Evolutionary conservation across 2,329 filamentous ascomycete genomes (phyloP).

Genomic region (Monilinia aucupariae): DNA sequence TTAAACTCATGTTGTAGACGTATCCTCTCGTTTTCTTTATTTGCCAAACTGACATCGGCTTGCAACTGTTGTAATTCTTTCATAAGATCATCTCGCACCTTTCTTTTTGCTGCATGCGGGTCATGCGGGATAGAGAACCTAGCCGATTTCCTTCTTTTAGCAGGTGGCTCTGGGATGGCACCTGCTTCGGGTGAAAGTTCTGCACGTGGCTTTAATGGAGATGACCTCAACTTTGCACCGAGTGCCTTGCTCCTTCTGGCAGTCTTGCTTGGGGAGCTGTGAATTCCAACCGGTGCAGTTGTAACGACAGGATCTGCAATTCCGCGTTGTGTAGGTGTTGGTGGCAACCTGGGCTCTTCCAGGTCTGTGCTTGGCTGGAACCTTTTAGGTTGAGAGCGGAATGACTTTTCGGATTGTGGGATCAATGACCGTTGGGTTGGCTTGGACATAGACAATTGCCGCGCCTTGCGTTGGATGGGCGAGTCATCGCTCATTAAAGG

Average conservation of each 20-base stretch:
- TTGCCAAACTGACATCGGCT: conserved; percentile 52
- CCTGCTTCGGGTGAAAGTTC: conserved; percentile 14
- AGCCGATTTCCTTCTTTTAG: conserved; percentile 29
- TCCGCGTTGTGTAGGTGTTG: conserved; percentile 46
- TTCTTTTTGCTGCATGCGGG: conserved; percentile 44
- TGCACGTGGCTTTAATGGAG: conserved; percentile 33
- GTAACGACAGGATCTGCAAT: conserved; percentile 49
- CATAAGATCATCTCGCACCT: conserved; percentile 47
- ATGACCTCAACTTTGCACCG: conserved; percentile 31
- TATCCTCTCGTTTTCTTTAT: conserved; percentile 54
- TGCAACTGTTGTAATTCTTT: conserved; percentile 52
- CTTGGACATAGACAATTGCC: conserved; percentile 10
- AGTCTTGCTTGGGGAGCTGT: conserved; percentile 51
- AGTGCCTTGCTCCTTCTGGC: conserved; percentile 39
- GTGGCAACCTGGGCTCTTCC: conserved; percentile 61
- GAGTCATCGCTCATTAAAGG: conserved; percentile 14
- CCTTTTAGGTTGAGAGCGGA: not conserved
- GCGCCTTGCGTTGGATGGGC: conserved; percentile 12
- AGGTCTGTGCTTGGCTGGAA: conserved; percentile 12
- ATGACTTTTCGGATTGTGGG: not conserved
- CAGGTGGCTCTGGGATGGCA: not conserved
- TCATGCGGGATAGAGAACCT: conserved; percentile 30
- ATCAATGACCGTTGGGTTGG: conserved; percentile 6
- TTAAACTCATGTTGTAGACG: conserved; percentile 39
- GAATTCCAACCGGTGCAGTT: conserved; percentile 54